These are phyloP conservation scores for Sphaceloma murrayae DNA, from an alignment of 2,329 filamentous ascomycete species.

Conservation along the genomic window DNA sequence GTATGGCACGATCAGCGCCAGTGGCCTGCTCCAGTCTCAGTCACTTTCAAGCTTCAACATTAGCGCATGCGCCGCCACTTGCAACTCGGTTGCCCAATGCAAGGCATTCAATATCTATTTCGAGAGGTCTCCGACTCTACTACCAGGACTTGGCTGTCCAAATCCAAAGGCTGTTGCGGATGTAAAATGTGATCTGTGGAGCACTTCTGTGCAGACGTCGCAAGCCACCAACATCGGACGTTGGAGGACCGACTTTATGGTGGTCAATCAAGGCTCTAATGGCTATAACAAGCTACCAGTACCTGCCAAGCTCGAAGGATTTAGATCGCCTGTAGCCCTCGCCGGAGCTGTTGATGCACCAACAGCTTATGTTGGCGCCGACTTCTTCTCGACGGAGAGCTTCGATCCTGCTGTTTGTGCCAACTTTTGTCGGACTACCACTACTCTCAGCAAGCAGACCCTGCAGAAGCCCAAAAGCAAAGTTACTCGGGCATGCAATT, in stretches of 20 bases:
- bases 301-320: constrained; percentile 14
- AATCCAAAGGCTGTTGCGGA: constrained; percentile 13
- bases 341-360: constrained; percentile 24
- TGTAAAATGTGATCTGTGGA: constrained; percentile 17
- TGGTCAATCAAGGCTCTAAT: constrained; percentile 23
- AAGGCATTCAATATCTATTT: constrained; percentile 18
- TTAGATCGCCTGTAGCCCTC: constrained; percentile 27
- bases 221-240: constrained; percentile 25
- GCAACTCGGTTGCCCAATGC: constrained; percentile 16
- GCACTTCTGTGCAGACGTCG: constrained; percentile 7
- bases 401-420: constrained; percentile 15
- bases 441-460: constrained; percentile 3
- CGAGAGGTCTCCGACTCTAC: constrained; percentile 17
- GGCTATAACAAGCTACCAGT: constrained; percentile 20
- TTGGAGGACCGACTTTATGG: constrained; percentile 24
- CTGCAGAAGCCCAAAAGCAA: constrained; percentile 2
- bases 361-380: constrained; percentile 9
- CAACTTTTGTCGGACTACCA: constrained; percentile 3
- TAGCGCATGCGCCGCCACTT: constrained; percentile 11
- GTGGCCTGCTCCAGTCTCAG: constrained; percentile 15
- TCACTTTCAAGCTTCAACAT: constrained; percentile 14
- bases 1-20: constrained; percentile 17
- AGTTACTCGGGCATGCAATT: constrained; percentile 17
- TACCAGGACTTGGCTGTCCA: constrained; percentile 18
- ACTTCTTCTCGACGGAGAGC: neutral